These are phyloP conservation scores for Aspergillus sclerotioniger DNA, from an alignment of 495 filamentous ascomycete species.

Conservation along the genomic window DNA sequence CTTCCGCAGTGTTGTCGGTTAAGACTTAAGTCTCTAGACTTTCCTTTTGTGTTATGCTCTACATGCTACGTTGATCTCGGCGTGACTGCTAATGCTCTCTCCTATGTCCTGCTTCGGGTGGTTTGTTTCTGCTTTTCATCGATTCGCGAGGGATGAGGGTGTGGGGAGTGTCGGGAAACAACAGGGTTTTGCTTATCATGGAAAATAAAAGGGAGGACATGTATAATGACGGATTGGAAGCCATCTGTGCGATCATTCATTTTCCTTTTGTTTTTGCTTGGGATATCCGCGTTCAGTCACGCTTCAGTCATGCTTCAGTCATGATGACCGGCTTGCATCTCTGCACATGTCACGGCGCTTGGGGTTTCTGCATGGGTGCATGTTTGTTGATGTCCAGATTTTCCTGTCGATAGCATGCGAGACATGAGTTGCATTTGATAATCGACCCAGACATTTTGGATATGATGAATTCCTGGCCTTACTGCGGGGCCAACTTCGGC, in stretches of 20 bases:
- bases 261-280: slow-evolving; percentile 6
- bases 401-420: slow-evolving; percentile 4
- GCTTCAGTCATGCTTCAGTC: background rate
- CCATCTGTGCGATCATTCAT: slow-evolving; percentile 15
- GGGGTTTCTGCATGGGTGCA: background rate
- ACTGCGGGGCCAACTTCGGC: background rate
- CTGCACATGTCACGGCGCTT: background rate
- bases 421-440: slow-evolving; percentile 6
- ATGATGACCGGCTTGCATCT: background rate
- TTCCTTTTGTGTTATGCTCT: slow-evolving; percentile 3
- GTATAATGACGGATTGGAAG: slow-evolving; percentile 25
- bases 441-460: slow-evolving; percentile 1
- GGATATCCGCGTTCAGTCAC: background rate
- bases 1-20: slow-evolving; percentile 88
- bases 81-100: slow-evolving; percentile 9
- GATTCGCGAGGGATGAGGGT: slow-evolving; percentile 13
- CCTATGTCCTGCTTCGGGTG: background rate
- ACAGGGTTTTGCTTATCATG: slow-evolving; percentile 7
- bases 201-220: slow-evolving; percentile 14
- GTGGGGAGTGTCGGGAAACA: slow-evolving; percentile 12
- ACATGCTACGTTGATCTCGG: background rate
- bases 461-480: background rate
- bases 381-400: background rate
- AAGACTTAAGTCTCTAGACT: slow-evolving; percentile 13
- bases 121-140: slow-evolving; percentile 11